These are phyloP conservation scores for Quercus aquifolioides DNA, from an alignment of 306 rosid genomes.

Conservation along the genomic window DNA sequence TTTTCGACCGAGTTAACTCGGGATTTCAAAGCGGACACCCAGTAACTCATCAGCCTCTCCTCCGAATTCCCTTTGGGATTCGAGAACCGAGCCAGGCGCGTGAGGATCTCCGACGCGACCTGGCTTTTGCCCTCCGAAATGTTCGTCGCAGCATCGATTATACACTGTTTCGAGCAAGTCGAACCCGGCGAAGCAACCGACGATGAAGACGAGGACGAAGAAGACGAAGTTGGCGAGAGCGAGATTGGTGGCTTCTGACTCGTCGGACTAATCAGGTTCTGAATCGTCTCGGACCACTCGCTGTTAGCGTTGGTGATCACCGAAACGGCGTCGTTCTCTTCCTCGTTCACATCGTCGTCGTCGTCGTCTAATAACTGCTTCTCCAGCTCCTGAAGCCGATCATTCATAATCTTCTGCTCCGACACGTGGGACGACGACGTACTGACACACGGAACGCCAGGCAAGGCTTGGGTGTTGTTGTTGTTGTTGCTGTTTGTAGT, in stretches of 20 bases:
- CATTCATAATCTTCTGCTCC: slow-evolving; percentile 53
- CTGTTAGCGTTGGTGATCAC: slow-evolving; percentile 49
- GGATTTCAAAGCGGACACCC: slow-evolving; percentile 65
- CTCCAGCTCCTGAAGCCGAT: slow-evolving; percentile 67
- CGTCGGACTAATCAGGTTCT: slow-evolving; percentile 54
- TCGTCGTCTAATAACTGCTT: slow-evolving; percentile 83
- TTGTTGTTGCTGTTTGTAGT: neutral
- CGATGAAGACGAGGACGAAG: slow-evolving; percentile 51
- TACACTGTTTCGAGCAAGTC: slow-evolving; percentile 45
- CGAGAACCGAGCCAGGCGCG: slow-evolving; percentile 28
- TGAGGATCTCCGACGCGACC: slow-evolving; percentile 55
- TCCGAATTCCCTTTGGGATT: slow-evolving; percentile 44
- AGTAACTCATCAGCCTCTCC: slow-evolving; percentile 40
- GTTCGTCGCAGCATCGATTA: slow-evolving; percentile 77
- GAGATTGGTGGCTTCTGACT: slow-evolving; percentile 56
- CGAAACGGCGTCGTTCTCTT: slow-evolving; percentile 56
- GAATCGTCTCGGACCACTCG: slow-evolving; percentile 80
- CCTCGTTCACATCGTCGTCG: slow-evolving; percentile 55
- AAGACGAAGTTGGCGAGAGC: slow-evolving; percentile 69
- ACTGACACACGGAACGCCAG: neutral
- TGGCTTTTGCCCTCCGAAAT: slow-evolving; percentile 72
- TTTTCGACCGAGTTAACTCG: slow-evolving; percentile 41
- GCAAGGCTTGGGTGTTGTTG: neutral
- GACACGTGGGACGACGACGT: slow-evolving; percentile 13
- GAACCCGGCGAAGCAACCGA: slow-evolving; percentile 60